Evolutionary conservation across 495 filamentous ascomycete species (phyloP).

Genomic region (Podospora sp.): DNA sequence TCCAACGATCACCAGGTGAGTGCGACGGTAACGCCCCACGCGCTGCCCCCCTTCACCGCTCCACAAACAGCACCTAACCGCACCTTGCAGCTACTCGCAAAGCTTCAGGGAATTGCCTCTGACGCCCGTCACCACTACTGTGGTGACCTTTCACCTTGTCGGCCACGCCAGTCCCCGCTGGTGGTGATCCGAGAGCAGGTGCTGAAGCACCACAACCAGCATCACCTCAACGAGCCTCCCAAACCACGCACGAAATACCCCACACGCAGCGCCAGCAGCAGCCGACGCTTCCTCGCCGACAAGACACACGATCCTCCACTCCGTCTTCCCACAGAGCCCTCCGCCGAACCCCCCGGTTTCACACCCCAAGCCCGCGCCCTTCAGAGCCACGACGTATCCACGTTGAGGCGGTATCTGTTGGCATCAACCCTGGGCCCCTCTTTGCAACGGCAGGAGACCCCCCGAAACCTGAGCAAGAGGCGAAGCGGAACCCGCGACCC

Average conservation of each 20-base stretch:
- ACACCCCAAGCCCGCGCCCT: conserved; percentile 44
- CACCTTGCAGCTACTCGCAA: conserved; percentile 5
- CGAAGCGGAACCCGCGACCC: conserved; percentile 25
- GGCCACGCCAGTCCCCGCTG: conserved; percentile 38
- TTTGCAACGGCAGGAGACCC: conserved; percentile 36
- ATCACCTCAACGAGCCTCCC: conserved; percentile 42
- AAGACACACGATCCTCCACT: conserved; percentile 40
- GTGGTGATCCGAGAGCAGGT: conserved; percentile 41
- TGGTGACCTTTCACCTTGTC: conserved; percentile 54
- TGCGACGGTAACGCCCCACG: conserved; percentile 4
- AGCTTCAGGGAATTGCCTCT: not conserved
- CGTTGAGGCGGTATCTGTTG: conserved; percentile 39
- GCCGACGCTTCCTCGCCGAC: conserved; percentile 38
- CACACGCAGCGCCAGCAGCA: conserved; percentile 52
- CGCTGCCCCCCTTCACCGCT: not conserved
- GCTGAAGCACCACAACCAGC: conserved; percentile 45
- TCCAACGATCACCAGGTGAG: conserved; percentile 23
- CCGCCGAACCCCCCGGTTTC: conserved; percentile 53
- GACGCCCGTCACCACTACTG: conserved; percentile 37
- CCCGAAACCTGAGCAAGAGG: conserved; percentile 29
- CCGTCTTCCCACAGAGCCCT: conserved; percentile 46
- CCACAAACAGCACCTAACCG: conserved; percentile 14
- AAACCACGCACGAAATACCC: conserved; percentile 39
- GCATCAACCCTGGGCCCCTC: conserved; percentile 38
- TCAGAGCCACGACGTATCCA: conserved; percentile 37